Percentiles rank a stretch among this genome's conserved stretches.
phyloP scores from a whole-genome alignment of 371 early-diverging fungal genomes.

The Rhizomucor pusillus region DNA sequence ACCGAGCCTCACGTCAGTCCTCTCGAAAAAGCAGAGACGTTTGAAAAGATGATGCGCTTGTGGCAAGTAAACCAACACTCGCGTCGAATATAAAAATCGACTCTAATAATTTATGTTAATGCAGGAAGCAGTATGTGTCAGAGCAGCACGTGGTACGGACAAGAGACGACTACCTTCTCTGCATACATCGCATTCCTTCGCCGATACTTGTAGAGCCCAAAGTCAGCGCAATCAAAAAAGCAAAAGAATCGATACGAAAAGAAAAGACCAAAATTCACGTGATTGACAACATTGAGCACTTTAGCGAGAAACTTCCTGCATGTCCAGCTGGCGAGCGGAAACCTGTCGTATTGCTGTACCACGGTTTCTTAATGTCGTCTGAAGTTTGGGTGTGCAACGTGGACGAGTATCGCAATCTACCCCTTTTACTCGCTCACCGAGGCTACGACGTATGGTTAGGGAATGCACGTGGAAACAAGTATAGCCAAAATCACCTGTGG shows the following conservation, averaged over 20 bases:
- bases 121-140: constrained; percentile 58
- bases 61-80: constrained; percentile 41
- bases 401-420: constrained; percentile 65
- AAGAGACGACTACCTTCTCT: constrained; percentile 85
- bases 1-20: constrained; percentile 53
- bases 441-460: constrained; percentile 98
- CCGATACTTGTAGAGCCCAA: constrained; percentile 3
- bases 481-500: constrained; percentile 80
- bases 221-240: constrained; percentile 6
- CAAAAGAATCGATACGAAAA: background rate
- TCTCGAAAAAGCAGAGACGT: constrained; percentile 58
- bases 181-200: constrained; percentile 81
- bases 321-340: background rate
- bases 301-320: constrained; percentile 19
- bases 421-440: constrained; percentile 69
- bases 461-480: constrained; percentile 96
- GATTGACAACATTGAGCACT: constrained; percentile 33
- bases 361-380: constrained; percentile 93
- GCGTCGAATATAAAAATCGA: background rate
- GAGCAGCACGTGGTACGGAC: constrained; percentile 89
- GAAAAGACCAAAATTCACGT: constrained; percentile 15
- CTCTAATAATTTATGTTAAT: constrained; percentile 5
- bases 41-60: constrained; percentile 66
- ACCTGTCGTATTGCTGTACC: constrained; percentile 91
- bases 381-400: constrained; percentile 90